phyloP scores from a whole-genome alignment of 306 rosid genomes.

The Sesbania bispinosa region DNA sequence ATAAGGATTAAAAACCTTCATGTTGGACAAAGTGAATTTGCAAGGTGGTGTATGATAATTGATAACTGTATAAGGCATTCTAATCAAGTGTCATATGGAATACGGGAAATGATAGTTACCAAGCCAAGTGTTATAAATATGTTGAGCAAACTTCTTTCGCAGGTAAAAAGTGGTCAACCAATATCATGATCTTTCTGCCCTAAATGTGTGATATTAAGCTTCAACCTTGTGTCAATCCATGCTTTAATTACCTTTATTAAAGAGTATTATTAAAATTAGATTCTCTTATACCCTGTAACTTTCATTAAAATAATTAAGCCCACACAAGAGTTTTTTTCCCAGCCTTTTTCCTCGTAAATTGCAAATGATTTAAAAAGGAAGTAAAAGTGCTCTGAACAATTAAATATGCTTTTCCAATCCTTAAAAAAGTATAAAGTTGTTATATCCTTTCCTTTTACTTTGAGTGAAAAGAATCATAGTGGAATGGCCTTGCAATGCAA shows the following conservation, averaged over 20 bases:
- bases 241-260: conserved; percentile 16
- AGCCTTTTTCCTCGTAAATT: neutral
- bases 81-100: neutral
- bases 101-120: neutral
- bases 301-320: conserved; percentile 11
- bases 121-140: neutral
- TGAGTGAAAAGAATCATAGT: neutral
- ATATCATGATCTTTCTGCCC: neutral
- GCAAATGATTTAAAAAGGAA: neutral
- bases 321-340: neutral
- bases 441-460: neutral
- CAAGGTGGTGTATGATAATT: too few relatives aligned
- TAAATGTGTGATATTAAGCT: conserved; percentile 14
- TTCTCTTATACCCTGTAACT: conserved; percentile 17
- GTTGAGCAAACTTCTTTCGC: neutral
- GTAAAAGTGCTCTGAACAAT: neutral
- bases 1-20: too few relatives aligned
- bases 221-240: neutral
- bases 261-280: conserved; percentile 24
- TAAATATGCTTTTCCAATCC: neutral
- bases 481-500: neutral
- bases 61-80: neutral
- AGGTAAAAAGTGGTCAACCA: neutral
- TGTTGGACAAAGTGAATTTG: too few relatives aligned
- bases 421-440: neutral